Base-by-base conservation (phyloP, 129 eudicot genomes). In the Gnaphalium uliginosum region DNA sequence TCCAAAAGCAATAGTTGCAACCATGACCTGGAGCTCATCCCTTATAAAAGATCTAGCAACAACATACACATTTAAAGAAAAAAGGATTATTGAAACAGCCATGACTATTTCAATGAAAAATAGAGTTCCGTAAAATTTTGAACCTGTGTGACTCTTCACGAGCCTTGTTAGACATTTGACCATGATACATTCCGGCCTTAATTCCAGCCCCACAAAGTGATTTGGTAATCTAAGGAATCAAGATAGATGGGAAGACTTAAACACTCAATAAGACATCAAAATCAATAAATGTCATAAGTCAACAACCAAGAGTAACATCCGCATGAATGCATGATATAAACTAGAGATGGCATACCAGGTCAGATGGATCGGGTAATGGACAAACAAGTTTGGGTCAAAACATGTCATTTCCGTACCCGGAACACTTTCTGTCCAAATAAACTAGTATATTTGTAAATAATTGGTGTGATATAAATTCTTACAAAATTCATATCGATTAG, bases 1-100 rank as follows among this genome's bases (percentile, higher is more conserved):
- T 76, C 98, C 98, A 88, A 93, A 93, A 71, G 98, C 98, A 79
- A 93, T 80, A 74, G 98, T 93, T 60, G 96, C 98, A 79, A 93
- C 98, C 92, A 93, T 90, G 74, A 93, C 94, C 50, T 74, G 79
- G 27, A 86, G 79, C 78, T 93, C 98, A 60, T 93, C 98, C 71
- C 92, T 88, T 82, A 93, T 90, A 69, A 93, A 93, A 76, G 87
- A 86, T 76, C 98, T 93, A 79, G 81, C 74, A 78, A 74, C 75
- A 76, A 58, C 15, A 41, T 41, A 41, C 15, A 41, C 48, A 41
- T 9, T 41, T 37, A 62, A 64, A 64, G 39, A 48, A 48, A 8
- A 33, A 27, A 39, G 53, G 27, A 57, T 65, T 7, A 4, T 19
- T 65, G 50, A 32, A 48, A 61, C 71, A 75, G 13, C 18, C 69